Evolutionary conservation across 768 basidiomycete species (phyloP).

Genomic region (Panaeolus cyanescens): DNA sequence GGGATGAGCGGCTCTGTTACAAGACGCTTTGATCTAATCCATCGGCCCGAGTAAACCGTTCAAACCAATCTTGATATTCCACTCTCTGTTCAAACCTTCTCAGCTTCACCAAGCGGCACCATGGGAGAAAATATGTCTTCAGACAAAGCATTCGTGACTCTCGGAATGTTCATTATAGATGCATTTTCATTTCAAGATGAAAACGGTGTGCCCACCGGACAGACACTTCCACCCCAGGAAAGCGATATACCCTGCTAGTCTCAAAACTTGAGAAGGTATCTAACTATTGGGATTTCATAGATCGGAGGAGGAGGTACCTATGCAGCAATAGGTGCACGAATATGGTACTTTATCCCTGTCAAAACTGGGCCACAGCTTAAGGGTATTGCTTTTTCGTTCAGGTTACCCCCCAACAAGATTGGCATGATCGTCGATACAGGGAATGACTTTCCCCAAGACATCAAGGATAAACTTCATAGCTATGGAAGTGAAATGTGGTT

Average conservation of each 20-base stretch:
- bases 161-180: conserved; percentile 93
- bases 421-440: conserved; percentile 90
- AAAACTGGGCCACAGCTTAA: neutral
- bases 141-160: conserved; percentile 51
- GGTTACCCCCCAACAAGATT: conserved; percentile 64
- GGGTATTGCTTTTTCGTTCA: conserved; percentile 21
- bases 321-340: conserved; percentile 76
- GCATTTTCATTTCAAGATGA: conserved; percentile 66
- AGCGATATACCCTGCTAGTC: conserved; percentile 17
- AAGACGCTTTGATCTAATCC: conserved; percentile 2
- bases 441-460: conserved; percentile 64
- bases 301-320: conserved; percentile 92
- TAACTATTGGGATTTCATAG: conserved; percentile 32
- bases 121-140: neutral
- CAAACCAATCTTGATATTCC: neutral
- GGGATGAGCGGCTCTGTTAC: conserved; percentile 1
- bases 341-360: conserved; percentile 55
- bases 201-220: conserved; percentile 52
- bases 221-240: conserved; percentile 51
- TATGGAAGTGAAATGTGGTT: conserved; percentile 82
- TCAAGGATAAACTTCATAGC: conserved; percentile 53
- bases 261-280: neutral
- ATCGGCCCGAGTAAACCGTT: conserved; percentile 4
- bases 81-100: neutral
- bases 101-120: neutral